Base-by-base conservation (phyloP, 805 yeast genomes). In the Alloascoidea africana region DNA sequence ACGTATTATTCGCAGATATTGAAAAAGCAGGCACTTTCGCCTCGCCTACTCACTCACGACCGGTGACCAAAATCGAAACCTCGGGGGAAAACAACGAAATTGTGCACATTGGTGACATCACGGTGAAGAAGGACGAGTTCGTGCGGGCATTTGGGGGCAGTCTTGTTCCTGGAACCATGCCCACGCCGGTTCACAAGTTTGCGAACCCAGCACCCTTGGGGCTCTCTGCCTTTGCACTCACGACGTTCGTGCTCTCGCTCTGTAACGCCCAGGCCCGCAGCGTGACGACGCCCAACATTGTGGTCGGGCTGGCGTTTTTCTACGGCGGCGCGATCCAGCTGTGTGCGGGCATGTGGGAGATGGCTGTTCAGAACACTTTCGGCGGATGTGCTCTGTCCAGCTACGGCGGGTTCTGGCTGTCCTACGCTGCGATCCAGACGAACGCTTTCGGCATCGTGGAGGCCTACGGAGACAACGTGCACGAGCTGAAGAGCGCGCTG, bases 171-270 rank as follows among this genome's bases (percentile, higher is more conserved):
- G 84, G 63, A 35, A 63, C 39, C 55, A 71, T 18, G 65, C 69
- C n/a, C 14, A 67, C 72, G 3, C 68, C 89, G 13, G 51, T 59
- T 5, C 75, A 76, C 47, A 65, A 66, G 44, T 64, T 76, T 46
- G 83, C 72, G 35, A 75, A 74, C 50, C 80, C 83, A 11, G 76
- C 76, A 27, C 80, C 83, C 4, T 55, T 76, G 32, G 84, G 83
- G 5, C 51, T 76, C 36, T 57, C 65, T 32, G 81, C 70, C 0
- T 76, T 76, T 49, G 77, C 81, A 2, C 48, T 74, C 41, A 72
- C 81, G 3, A 73, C 81, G 3, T 73, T 76, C 52, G 70, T 72
- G 2, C 53, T 74, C 27, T 70, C 77, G 2, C 55, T 76, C 62
- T 55, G 55, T 47, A 74, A 74, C 43, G 68, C 73, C 17, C 56